Percentiles rank a stretch among this genome's conserved stretches.
Conservation (phyloP, 2,329 filamentous ascomycete genomes). For the Aulographum hederae region DNA sequence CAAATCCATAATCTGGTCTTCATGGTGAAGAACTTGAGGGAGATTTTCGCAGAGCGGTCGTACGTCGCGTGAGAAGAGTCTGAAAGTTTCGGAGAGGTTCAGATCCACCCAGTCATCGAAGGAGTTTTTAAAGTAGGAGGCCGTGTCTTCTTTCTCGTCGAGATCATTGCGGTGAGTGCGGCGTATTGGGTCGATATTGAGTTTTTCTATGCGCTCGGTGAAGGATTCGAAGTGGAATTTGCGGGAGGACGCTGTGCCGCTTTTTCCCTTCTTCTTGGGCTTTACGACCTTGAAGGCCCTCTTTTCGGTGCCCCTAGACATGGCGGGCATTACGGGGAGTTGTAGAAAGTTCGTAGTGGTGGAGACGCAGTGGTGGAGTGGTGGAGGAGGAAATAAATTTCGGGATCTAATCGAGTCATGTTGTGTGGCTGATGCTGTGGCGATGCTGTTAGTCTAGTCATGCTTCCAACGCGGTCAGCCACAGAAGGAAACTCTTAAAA, state of each 20-base stretch:
- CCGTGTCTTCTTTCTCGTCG: slow-evolving; percentile 59
- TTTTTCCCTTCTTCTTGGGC: slow-evolving; percentile 38
- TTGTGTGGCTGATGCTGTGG: too few species aligned
- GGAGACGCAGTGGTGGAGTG: too few species aligned
- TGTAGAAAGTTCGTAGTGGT: too few species aligned
- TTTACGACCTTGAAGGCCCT: slow-evolving; percentile 40
- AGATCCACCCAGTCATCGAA: slow-evolving; percentile 81
- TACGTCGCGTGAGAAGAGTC: slow-evolving; percentile 56
- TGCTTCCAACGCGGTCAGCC: too few species aligned
- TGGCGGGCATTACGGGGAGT: slow-evolving; percentile 28
- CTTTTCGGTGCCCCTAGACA: slow-evolving; percentile 15
- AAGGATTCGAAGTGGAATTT: slow-evolving; percentile 87
- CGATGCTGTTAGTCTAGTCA: too few species aligned
- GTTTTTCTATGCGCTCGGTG: slow-evolving; percentile 70
- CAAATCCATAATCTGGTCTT: slow-evolving; percentile 64
- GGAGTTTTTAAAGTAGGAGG: slow-evolving; percentile 74
- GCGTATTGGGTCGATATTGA: slow-evolving; percentile 87
- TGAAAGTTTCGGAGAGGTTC: slow-evolving; percentile 72
- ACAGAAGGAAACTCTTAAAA: too few species aligned
- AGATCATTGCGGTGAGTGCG: slow-evolving; percentile 72
- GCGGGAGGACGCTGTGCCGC: slow-evolving; percentile 56
- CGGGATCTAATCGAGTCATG: too few species aligned
- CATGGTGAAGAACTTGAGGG: slow-evolving; percentile 79
- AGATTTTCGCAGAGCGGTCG: slow-evolving; percentile 72
- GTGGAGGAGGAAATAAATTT: too few species aligned